phyloP scores from a whole-genome alignment of 139 green algal genomes.

The Yamagishiella unicocca region DNA sequence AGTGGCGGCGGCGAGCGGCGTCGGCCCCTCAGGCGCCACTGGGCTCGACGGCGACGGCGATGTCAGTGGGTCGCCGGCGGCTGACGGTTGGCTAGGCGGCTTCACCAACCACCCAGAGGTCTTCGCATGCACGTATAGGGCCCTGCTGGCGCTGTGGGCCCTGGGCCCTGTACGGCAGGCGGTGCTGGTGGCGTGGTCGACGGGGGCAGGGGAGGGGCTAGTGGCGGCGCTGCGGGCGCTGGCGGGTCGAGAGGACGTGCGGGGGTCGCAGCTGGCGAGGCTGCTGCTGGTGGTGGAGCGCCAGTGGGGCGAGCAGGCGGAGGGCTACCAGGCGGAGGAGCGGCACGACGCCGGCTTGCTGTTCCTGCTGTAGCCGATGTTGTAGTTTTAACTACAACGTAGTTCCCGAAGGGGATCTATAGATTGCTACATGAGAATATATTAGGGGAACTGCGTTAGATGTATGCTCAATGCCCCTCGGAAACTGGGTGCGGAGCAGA shows the following conservation, averaged over 20 bases:
- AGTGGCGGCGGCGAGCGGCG: neutral
- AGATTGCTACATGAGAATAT: too few species aligned
- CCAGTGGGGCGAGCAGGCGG: neutral
- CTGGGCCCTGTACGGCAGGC: neutral
- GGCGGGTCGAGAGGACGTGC: neutral
- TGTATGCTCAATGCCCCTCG: too few species aligned
- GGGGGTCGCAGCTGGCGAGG: constrained; percentile 14
- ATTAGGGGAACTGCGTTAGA: too few species aligned
- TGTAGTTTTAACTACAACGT: too few species aligned
- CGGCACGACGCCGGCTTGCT: neutral
- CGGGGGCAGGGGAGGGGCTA: neutral
- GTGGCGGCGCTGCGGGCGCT: neutral
- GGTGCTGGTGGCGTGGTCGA: neutral
- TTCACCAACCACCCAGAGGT: constrained; percentile 37
- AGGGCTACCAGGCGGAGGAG: neutral
- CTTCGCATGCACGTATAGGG: neutral
- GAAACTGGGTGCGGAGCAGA: too few species aligned
- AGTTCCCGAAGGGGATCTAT: too few species aligned
- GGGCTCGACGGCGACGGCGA: neutral
- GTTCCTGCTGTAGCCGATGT: neutral
- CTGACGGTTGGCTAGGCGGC: constrained; percentile 32
- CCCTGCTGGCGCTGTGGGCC: constrained; percentile 32
- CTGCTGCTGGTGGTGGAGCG: neutral
- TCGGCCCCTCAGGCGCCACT: neutral
- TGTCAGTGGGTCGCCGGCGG: too few species aligned